Evolutionary conservation across 2,329 filamentous ascomycete species (phyloP).

Genomic region (Nigrospora sphaerica): DNA sequence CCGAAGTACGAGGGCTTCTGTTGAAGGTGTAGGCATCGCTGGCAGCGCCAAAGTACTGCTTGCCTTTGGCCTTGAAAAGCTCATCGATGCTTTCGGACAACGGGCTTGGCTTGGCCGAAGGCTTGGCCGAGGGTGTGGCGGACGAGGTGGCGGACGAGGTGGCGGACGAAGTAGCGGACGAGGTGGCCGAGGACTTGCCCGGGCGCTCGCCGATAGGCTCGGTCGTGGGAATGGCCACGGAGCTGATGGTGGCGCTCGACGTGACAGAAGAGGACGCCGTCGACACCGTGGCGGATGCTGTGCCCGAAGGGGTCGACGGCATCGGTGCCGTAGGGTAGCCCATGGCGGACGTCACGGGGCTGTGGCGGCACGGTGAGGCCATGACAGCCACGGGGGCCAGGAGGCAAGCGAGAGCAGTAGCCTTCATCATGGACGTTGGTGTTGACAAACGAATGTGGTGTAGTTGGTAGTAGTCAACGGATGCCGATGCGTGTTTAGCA

Average conservation of each 20-base stretch:
- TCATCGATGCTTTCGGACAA: constrained; percentile 5
- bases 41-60: constrained; percentile 13
- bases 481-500: no score
- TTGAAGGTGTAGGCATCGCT: constrained; percentile 7
- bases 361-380: constrained; percentile 7
- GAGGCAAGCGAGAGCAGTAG: constrained; percentile 9
- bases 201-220: no score
- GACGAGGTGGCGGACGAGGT: neutral
- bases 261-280: neutral
- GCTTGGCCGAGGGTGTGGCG: neutral
- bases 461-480: no score
- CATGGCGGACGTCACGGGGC: neutral
- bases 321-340: constrained; percentile 1
- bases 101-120: neutral
- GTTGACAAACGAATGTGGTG: no score
- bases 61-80: constrained; percentile 15
- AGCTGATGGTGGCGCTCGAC: neutral
- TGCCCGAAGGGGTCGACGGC: neutral
- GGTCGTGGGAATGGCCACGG: neutral
- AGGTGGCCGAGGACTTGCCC: neutral
- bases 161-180: constrained; percentile 1
- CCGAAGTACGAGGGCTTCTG: constrained; percentile 1
- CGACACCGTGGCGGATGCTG: constrained; percentile 1
- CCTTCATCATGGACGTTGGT: constrained; percentile 7
- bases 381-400: constrained; percentile 10